These are phyloP conservation scores for Raphidocelis subcapitata DNA, from an alignment of 139 green algal species.

Conservation along the genomic window DNA sequence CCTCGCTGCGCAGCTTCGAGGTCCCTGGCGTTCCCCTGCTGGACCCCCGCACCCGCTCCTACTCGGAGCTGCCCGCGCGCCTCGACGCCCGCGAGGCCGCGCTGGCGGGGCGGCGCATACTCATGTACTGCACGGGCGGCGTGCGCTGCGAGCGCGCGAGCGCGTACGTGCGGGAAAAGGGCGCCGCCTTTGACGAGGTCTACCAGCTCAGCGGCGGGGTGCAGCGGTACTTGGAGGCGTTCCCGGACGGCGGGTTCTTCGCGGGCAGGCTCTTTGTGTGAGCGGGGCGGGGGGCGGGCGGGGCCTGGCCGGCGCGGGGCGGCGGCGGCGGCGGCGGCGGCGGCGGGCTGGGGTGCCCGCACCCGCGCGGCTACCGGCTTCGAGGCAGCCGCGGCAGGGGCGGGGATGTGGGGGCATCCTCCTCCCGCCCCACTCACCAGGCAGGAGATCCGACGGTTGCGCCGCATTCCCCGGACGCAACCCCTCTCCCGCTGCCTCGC, in stretches of 20 bases:
- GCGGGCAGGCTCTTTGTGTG: slow-evolving; percentile 77
- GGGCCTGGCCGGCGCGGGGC: background rate
- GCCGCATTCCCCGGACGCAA: too few relatives aligned
- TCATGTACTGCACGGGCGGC: slow-evolving; percentile 81
- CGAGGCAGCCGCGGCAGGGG: too few relatives aligned
- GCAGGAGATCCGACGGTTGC: too few relatives aligned
- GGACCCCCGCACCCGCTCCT: slow-evolving; percentile 60
- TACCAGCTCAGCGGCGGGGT: slow-evolving; percentile 78
- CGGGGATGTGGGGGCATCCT: too few relatives aligned
- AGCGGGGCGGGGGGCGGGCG: background rate
- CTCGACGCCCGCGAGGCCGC: slow-evolving; percentile 48
- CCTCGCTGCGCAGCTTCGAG: background rate
- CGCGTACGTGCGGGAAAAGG: slow-evolving; percentile 66
- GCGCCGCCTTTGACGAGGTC: slow-evolving; percentile 60
- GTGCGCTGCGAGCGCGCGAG: slow-evolving; percentile 81
- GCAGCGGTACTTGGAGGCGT: slow-evolving; percentile 79
- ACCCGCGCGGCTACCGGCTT: too few relatives aligned
- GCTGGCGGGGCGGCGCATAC: background rate
- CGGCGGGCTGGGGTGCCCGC: too few relatives aligned
- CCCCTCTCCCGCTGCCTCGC: too few relatives aligned
- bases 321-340: too few relatives aligned
- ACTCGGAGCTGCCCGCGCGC: slow-evolving; percentile 74
- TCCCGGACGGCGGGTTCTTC: slow-evolving; percentile 72
- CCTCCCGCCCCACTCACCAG: too few relatives aligned
- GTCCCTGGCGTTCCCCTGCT: slow-evolving; percentile 40